Evolutionary conservation across 352 stramenopile genomes (phyloP).

Genomic region (Phytophthora foliorum): DNA sequence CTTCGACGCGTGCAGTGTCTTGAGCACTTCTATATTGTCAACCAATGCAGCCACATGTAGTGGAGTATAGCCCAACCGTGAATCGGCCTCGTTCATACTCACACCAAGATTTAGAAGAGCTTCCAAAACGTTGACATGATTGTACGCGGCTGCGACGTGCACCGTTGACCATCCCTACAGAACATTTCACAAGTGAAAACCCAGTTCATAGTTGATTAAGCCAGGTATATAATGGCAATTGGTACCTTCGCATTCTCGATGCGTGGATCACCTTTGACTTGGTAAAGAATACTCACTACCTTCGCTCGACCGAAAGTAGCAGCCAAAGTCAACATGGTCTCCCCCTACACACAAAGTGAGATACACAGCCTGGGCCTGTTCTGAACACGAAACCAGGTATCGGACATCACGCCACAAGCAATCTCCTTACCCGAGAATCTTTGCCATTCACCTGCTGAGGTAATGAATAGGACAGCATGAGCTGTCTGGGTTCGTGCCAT

Average conservation of each 20-base stretch:
- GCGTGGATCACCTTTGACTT: conserved; percentile 67
- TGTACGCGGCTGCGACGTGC: conserved; percentile 67
- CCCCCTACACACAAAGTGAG: conserved; percentile 48
- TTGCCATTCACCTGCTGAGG: conserved; percentile 75
- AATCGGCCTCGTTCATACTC: conserved; percentile 54
- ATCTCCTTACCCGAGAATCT: conserved; percentile 49
- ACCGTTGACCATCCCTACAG: conserved; percentile 64
- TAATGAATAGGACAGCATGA: conserved; percentile 70
- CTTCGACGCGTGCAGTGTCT: conserved; percentile 45
- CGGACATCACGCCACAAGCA: background rate
- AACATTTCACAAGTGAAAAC: background rate
- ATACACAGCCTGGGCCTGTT: background rate
- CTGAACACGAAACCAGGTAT: too few species aligned
- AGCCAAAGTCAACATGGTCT: conserved; percentile 80
- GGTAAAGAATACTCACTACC: conserved; percentile 70
- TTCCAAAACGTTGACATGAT: conserved; percentile 58
- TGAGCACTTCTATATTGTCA: conserved; percentile 65
- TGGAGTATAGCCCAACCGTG: conserved; percentile 64
- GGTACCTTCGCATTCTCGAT: conserved; percentile 73
- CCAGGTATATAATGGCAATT: background rate
- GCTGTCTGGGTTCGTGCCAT: conserved; percentile 55
- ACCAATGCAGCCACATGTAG: conserved; percentile 65
- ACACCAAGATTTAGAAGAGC: conserved; percentile 54
- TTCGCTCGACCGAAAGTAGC: conserved; percentile 53
- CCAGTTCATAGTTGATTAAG: background rate